These are phyloP conservation scores for Mortierella sp. DNA, from an alignment of 371 early-diverging fungal species.

Conservation along the genomic window DNA sequence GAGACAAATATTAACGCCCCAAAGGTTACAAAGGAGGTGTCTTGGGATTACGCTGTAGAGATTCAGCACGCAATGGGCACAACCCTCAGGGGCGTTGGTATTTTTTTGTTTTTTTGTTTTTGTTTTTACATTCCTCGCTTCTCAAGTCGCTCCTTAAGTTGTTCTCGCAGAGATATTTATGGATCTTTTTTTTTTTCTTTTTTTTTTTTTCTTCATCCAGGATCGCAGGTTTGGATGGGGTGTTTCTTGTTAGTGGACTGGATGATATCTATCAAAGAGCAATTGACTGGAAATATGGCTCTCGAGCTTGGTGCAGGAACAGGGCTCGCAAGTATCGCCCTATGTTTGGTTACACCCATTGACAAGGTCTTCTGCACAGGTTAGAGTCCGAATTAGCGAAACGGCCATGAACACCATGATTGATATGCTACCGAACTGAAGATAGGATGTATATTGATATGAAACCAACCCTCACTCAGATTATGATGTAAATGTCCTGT, in stretches of 20 bases:
- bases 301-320: slow-evolving; percentile 49
- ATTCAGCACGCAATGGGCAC: slow-evolving; percentile 51
- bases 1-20: background rate
- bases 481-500: slow-evolving; percentile 17
- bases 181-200: background rate
- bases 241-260: slow-evolving; percentile 40
- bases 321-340: slow-evolving; percentile 40
- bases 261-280: slow-evolving; percentile 18
- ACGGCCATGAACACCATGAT: background rate
- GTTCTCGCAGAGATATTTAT: background rate
- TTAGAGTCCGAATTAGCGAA: background rate
- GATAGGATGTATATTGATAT: too few species aligned
- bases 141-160: background rate
- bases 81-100: slow-evolving; percentile 37
- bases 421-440: background rate
- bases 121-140: background rate
- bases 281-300: slow-evolving; percentile 11
- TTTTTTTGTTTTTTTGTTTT: too few species aligned
- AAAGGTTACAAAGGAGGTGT: background rate
- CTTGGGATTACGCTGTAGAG: slow-evolving; percentile 29
- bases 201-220: slow-evolving; percentile 1
- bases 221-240: slow-evolving; percentile 52
- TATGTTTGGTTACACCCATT: background rate
- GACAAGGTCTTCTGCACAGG: slow-evolving; percentile 35
- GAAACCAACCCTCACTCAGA: slow-evolving; percentile 10